A percentile compares a stretch with the other conserved stretches of the same genome.
phyloP scores from a whole-genome alignment of 768 basidiomycete genomes.

The Tricholoma hemisulphureum region DNA sequence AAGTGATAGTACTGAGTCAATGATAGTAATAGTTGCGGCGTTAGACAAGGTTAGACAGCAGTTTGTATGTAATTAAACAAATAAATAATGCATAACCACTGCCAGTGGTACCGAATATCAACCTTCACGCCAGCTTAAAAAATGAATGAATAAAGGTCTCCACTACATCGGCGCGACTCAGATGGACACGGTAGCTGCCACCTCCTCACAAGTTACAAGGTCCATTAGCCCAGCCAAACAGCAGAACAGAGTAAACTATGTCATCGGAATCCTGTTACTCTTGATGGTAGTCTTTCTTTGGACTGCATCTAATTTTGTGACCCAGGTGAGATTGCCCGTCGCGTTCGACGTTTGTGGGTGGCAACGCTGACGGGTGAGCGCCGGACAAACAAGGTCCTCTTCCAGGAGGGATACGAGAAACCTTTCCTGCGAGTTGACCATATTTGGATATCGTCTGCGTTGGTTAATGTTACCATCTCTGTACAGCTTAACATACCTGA shows the following conservation, averaged over 20 bases:
- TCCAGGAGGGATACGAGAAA: conserved; percentile 73
- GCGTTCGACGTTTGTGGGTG: neutral
- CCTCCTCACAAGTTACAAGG: neutral
- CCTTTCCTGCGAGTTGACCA: conserved; percentile 67
- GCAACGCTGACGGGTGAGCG: neutral
- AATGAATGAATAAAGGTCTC: neutral
- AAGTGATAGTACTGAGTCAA: too few relatives aligned
- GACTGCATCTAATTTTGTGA: conserved; percentile 87
- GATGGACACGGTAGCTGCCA: neutral
- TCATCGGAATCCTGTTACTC: conserved; percentile 66
- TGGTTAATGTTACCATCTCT: neutral
- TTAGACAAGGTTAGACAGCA: too few relatives aligned
- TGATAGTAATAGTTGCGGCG: too few relatives aligned
- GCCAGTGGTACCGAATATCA: too few relatives aligned
- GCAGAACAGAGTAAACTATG: neutral
- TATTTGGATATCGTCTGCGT: neutral
- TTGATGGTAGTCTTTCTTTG: conserved; percentile 80
- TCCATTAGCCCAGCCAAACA: neutral
- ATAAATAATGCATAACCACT: too few relatives aligned
- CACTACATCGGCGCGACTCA: neutral
- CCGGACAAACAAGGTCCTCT: conserved; percentile 39
- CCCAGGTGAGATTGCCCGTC: conserved; percentile 51
- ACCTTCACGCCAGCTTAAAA: too few relatives aligned
- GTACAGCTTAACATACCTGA: conserved; percentile 83
- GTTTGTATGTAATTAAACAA: too few relatives aligned